Evolutionary conservation across 805 yeast species (phyloP).

Genomic region (Grigorovia jiainica): DNA sequence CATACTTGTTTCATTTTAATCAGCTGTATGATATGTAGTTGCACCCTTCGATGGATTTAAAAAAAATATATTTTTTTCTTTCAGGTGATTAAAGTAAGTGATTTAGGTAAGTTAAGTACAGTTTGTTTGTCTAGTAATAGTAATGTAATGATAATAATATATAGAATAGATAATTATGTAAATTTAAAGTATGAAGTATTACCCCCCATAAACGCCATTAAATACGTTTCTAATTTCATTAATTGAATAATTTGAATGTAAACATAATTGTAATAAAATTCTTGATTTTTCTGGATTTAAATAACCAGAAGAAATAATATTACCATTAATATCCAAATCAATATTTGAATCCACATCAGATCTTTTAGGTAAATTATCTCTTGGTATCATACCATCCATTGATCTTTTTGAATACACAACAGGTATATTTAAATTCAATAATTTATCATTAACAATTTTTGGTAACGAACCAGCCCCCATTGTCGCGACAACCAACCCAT

Average conservation of each 20-base stretch:
- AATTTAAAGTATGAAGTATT: too few relatives aligned
- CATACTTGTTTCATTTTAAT: not conserved
- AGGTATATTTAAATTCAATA: slow-evolving; percentile 38
- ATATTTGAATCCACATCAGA: slow-evolving; percentile 17
- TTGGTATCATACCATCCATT: slow-evolving; percentile 64
- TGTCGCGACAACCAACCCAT: slow-evolving; percentile 56
- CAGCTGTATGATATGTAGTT: too few relatives aligned
- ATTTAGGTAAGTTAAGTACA: too few relatives aligned
- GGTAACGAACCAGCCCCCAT: slow-evolving; percentile 65
- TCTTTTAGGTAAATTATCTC: slow-evolving; percentile 33
- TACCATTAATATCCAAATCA: slow-evolving; percentile 17
- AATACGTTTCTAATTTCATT: slow-evolving; percentile 38
- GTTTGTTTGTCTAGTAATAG: too few relatives aligned
- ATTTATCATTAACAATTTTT: slow-evolving; percentile 37
- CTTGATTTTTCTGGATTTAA: slow-evolving; percentile 58
- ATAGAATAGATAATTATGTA: too few relatives aligned
- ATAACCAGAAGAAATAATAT: slow-evolving; percentile 53
- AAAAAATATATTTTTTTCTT: too few relatives aligned
- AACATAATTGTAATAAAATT: slow-evolving; percentile 47
- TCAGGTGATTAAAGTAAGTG: too few relatives aligned
- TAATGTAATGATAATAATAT: too few relatives aligned
- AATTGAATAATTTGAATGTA: slow-evolving; percentile 33
- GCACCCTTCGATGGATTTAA: too few relatives aligned
- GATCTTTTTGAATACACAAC: slow-evolving; percentile 57
- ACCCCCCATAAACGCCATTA: slow-evolving; percentile 46